Percentiles rank a stretch among this genome's conserved stretches.
phyloP scores from a whole-genome alignment of 139 green algal species.

The Chlorella sp. region DNA sequence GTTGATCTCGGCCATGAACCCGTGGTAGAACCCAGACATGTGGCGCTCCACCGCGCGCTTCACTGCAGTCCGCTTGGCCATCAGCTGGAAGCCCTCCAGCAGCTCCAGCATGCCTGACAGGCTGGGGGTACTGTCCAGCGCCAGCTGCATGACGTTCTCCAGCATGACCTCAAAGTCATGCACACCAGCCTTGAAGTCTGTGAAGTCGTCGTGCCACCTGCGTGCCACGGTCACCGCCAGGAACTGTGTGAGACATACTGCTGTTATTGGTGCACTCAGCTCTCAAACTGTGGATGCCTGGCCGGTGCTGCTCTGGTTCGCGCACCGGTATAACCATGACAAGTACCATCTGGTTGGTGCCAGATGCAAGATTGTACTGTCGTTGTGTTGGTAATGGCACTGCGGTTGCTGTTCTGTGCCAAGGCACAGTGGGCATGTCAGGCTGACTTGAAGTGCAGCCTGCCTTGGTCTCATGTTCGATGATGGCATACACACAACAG shows the following conservation, averaged over 20 bases:
- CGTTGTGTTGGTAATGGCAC: too few relatives aligned
- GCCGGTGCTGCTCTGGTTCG: too few relatives aligned
- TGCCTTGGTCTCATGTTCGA: background rate
- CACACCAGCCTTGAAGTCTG: conserved; percentile 73
- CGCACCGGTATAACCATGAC: background rate
- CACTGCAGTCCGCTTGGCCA: conserved; percentile 51
- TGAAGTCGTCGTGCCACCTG: conserved; percentile 88
- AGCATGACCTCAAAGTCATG: conserved; percentile 64
- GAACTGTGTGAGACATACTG: background rate
- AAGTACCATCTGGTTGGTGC: too few relatives aligned
- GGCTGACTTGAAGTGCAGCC: too few relatives aligned
- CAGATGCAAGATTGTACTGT: background rate
- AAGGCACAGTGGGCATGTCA: too few relatives aligned
- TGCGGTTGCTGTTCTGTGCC: too few relatives aligned
- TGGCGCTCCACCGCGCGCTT: conserved; percentile 64
- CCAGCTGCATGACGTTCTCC: conserved; percentile 62
- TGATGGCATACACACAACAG: background rate
- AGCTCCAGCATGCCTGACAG: conserved; percentile 38
- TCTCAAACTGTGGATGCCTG: too few relatives aligned
- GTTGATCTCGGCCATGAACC: conserved; percentile 75
- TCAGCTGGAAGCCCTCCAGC: conserved; percentile 54
- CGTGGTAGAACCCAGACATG: conserved; percentile 54
- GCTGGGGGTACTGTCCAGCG: conserved; percentile 42
- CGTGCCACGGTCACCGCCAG: background rate
- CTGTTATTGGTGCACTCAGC: background rate